A percentile compares a stretch with the other conserved stretches of the same genome.
phyloP scores from a whole-genome alignment of 352 stramenopile genomes.

The Globisporangium canariense region DNA sequence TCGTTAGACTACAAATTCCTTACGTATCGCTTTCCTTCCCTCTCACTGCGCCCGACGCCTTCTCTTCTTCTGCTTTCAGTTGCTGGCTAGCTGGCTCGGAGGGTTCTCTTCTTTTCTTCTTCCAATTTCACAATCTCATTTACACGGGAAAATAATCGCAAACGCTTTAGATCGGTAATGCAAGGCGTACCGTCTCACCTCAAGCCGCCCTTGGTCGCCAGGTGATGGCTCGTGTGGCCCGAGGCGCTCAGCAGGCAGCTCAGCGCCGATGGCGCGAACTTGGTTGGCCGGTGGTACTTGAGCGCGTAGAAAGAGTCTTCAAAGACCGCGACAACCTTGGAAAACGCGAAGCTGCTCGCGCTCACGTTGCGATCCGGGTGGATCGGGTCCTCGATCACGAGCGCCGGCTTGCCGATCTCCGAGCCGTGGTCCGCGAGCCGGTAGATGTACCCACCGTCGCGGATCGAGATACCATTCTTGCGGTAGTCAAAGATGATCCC shows the following conservation, averaged over 20 bases:
- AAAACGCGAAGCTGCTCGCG: constrained; percentile 84
- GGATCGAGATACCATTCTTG: constrained; percentile 81
- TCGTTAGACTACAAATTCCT: constrained; percentile 19
- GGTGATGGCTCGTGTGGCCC: constrained; percentile 42
- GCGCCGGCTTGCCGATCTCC: constrained; percentile 52
- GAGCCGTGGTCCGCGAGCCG: constrained; percentile 53
- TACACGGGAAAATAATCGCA: constrained; percentile 8
- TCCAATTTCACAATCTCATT: constrained; percentile 9
- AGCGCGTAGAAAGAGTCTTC: constrained; percentile 85
- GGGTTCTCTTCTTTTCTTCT: constrained; percentile 5
- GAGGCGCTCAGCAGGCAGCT: constrained; percentile 75
- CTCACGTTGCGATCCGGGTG: constrained; percentile 84
- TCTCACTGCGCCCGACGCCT: not conserved
- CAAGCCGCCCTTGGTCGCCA: constrained; percentile 1
- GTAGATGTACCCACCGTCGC: constrained; percentile 85
- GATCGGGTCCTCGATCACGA: constrained; percentile 90
- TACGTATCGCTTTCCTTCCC: constrained; percentile 2
- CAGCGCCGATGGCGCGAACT: constrained; percentile 72
- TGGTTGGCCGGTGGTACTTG: constrained; percentile 76
- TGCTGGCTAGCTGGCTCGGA: not conserved
- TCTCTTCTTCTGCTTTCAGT: not conserved
- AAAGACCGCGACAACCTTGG: constrained; percentile 80
- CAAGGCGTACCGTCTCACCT: not conserved
- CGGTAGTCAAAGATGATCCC: constrained; percentile 84
- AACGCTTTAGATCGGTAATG: not conserved